Evolutionary conservation across 164 flowering plant species (phyloP), one percentile per base, ranked within the genome.

Genomic region (Nelumbo lutea): DNA sequence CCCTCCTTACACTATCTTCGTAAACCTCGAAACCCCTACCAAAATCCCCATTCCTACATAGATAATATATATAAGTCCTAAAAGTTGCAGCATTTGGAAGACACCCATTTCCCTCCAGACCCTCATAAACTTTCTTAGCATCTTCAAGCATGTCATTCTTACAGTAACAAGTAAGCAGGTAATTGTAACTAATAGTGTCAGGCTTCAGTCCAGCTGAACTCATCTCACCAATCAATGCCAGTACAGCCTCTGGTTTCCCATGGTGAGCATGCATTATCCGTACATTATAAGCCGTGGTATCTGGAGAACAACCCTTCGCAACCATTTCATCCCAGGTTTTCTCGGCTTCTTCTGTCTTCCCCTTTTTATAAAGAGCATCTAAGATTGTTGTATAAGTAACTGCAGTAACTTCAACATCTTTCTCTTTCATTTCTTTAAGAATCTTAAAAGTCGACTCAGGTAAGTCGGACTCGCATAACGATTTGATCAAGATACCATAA

Each of bases 81-180:
- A 82, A 93, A n/a, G 93, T 90, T 0, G 88, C 83, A 3, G 90
- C 88, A 84, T 90, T 89, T 11, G 90, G 88, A 6, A 71, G 61
- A 63, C 87, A 85, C 15, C 84, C 85, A 61, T 83, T 78, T 5
- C 15, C 77, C 73, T 74, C 75, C 73, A 93, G 62, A 14, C 68
- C 82, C 55, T 81, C 73, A 62, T 83, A 90, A 6, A 88, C 91
- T 80, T 81, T 79, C 83, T 73, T 72, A 0, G 95, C 98, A 14
- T 90, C 95, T 45, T 86, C 85, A 74, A 88, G 69, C 84, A 83
- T 80, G 66, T 82, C 90, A 66, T 72, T 73, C 76, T 68, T 80
- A 61, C 83, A 86, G 73, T 87, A 87, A 71, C 82, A 77, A 62
- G 82, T 86, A 74, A 88, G 76, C 66, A 89, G 71, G 60, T 79